Conservation (phyloP, 2,329 filamentous ascomycete genomes). For the Alternaria ventricosa region DNA sequence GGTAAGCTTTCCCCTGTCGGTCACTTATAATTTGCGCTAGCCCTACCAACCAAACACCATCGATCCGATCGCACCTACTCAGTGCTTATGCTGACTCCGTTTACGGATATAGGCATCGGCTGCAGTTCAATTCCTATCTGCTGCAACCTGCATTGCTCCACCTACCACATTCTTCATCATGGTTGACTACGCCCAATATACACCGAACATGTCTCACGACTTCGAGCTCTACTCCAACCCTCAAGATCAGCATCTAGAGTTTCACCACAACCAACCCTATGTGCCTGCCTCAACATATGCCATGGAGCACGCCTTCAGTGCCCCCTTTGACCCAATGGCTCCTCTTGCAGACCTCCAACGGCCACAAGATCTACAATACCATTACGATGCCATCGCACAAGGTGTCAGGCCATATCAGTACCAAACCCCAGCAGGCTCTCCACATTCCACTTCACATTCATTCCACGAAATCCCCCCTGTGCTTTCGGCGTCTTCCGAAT, state of each 20-base stretch:
- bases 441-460: conserved; percentile 53
- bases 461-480: conserved; percentile 56
- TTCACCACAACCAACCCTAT: conserved; percentile 38
- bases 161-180: conserved; percentile 31
- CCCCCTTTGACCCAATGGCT: conserved; percentile 44
- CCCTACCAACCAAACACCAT: conserved; percentile 25
- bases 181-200: conserved; percentile 45
- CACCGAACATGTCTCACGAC: conserved; percentile 44
- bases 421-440: conserved; percentile 51
- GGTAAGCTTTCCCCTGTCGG: conserved; percentile 44
- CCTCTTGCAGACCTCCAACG: conserved; percentile 41
- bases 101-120: conserved; percentile 23
- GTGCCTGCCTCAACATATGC: conserved; percentile 34
- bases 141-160: conserved; percentile 8
- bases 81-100: conserved; percentile 40
- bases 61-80: conserved; percentile 15
- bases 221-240: conserved; percentile 48
- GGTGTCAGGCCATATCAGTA: conserved; percentile 47
- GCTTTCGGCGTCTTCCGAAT: conserved; percentile 58
- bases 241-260: conserved; percentile 43
- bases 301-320: conserved; percentile 48
- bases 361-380: conserved; percentile 46
- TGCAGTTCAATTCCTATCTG: conserved; percentile 20
- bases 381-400: conserved; percentile 45
- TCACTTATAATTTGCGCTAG: conserved; percentile 29